Percentiles rank a stretch among this genome's conserved stretches.
Evolutionary conservation across 108 stramenopile genomes (phyloP).

Genomic region (Cyclotella baltica): DNA sequence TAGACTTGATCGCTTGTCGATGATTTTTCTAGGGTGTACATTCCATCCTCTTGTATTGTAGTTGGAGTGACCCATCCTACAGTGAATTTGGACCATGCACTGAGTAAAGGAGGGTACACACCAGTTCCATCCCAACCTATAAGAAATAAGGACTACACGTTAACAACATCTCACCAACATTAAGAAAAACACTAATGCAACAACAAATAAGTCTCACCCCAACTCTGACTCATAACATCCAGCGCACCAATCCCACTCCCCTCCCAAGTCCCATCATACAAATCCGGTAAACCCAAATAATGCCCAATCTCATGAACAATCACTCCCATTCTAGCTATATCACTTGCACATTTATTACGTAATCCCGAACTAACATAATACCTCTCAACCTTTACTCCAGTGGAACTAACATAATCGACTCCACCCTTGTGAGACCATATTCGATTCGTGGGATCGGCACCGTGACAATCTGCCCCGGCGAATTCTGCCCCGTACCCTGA

Average conservation of each 20-base stretch:
- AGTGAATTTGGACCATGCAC: slow-evolving; percentile 58
- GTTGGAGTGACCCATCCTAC: slow-evolving; percentile 64
- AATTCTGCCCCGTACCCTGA: slow-evolving; percentile 82
- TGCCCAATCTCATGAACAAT: slow-evolving; percentile 59
- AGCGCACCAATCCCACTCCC: slow-evolving; percentile 53
- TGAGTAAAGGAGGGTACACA: slow-evolving; percentile 57
- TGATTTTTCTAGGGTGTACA: slow-evolving; percentile 43
- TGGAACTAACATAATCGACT: slow-evolving; percentile 20
- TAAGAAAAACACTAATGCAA: no score
- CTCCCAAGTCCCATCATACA: slow-evolving; percentile 50
- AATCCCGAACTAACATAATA: slow-evolving; percentile 53
- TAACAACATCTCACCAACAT: no score
- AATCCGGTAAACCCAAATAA: slow-evolving; percentile 59
- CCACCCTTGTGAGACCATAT: slow-evolving; percentile 64
- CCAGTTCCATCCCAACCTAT: slow-evolving; percentile 44
- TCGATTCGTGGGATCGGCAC: slow-evolving; percentile 25
- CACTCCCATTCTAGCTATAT: slow-evolving; percentile 60
- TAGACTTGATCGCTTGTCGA: slow-evolving; percentile 48
- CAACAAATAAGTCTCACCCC: no score
- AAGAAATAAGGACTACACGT: no score
- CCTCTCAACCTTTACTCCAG: slow-evolving; percentile 40
- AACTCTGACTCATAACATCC: slow-evolving; percentile 57
- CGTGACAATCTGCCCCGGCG: slow-evolving; percentile 58
- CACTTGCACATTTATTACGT: slow-evolving; percentile 39
- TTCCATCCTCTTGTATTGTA: slow-evolving; percentile 48